Percentiles rank a stretch among this genome's conserved stretches.
These are phyloP conservation scores for Cymbidium sinense DNA, from an alignment of 106 monocot species.

Conservation along the genomic window DNA sequence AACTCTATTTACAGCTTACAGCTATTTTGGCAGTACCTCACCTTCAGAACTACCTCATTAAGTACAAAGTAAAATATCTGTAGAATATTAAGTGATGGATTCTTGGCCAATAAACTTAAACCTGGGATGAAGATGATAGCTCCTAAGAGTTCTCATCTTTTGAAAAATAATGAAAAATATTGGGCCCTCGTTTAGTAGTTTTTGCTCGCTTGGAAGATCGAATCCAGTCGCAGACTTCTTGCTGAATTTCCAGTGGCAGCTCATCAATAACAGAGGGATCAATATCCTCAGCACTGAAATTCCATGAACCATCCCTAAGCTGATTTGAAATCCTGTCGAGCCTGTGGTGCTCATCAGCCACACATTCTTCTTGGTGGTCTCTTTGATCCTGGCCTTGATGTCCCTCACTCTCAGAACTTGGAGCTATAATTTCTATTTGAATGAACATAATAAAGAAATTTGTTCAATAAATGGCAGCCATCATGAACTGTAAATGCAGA, in stretches of 20 bases:
- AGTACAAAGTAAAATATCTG: too few relatives aligned
- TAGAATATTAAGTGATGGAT: too few relatives aligned
- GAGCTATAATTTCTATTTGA: neutral
- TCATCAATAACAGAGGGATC: conserved; percentile 78
- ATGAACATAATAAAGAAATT: neutral
- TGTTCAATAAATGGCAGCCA: neutral
- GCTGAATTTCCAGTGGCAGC: conserved; percentile 76
- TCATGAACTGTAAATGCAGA: neutral
- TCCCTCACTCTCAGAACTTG: neutral
- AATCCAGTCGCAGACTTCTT: conserved; percentile 68
- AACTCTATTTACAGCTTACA: too few relatives aligned
- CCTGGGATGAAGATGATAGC: neutral
- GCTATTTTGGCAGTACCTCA: too few relatives aligned
- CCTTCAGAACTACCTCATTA: too few relatives aligned
- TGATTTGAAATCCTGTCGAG: neutral
- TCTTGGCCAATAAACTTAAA: neutral
- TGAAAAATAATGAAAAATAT: conserved; percentile 53
- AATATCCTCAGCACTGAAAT: conserved; percentile 47
- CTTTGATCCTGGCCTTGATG: neutral
- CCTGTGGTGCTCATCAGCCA: neutral
- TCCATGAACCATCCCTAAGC: conserved; percentile 26
- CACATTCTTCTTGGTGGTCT: neutral
- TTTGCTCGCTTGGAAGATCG: conserved; percentile 40
- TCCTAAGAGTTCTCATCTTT: neutral
- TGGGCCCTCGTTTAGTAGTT: conserved; percentile 30